Evolutionary conservation across 2,329 filamentous ascomycete genomes (phyloP).

Genomic region (Fusarium scirpi): DNA sequence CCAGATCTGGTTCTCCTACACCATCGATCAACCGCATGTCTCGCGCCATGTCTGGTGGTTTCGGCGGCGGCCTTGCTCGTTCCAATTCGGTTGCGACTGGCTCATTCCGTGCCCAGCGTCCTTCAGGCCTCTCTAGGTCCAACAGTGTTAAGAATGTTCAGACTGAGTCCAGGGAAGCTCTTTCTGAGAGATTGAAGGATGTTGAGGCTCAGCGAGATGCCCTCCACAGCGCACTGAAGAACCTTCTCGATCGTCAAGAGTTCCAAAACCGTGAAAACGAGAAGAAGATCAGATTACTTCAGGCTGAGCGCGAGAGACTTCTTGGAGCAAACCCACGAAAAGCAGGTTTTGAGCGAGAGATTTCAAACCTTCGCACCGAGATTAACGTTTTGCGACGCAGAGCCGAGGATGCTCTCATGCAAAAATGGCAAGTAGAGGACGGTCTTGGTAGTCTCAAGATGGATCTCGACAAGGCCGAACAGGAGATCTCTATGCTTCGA

Average conservation of each 20-base stretch:
- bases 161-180: conserved; percentile 72
- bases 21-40: conserved; percentile 46
- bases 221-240: conserved; percentile 87
- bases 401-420: conserved; percentile 92
- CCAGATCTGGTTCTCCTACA: conserved; percentile 38
- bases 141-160: conserved; percentile 65
- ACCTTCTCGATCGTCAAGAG: conserved; percentile 85
- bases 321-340: conserved; percentile 76
- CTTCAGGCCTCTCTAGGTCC: conserved; percentile 67
- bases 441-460: conserved; percentile 90
- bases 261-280: conserved; percentile 85
- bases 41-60: conserved; percentile 57
- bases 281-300: conserved; percentile 82
- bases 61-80: conserved; percentile 69
- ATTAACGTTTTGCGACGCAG: conserved; percentile 85
- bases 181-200: conserved; percentile 87
- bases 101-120: conserved; percentile 56
- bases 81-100: conserved; percentile 76
- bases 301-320: conserved; percentile 81
- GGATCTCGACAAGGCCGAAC: conserved; percentile 94
- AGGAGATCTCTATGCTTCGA: conserved; percentile 88
- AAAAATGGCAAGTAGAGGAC: conserved; percentile 97
- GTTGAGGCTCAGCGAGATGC: conserved; percentile 94
- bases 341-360: conserved; percentile 85
- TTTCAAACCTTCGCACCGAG: conserved; percentile 82